These are phyloP conservation scores for Saccharomycopsis capsularis DNA, from an alignment of 805 yeast species.

Conservation along the genomic window DNA sequence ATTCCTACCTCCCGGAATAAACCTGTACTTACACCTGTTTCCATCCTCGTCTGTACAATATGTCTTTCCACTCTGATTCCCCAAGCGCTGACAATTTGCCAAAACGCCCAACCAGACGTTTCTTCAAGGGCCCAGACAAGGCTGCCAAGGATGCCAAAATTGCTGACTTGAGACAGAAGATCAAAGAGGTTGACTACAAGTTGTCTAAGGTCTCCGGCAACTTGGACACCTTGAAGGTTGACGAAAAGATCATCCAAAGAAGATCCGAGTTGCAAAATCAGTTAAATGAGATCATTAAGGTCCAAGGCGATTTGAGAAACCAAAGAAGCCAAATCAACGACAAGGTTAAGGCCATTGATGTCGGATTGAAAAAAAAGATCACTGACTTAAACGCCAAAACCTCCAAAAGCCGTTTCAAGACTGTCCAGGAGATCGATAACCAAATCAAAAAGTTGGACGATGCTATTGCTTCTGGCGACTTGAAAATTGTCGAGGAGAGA, in stretches of 20 bases:
- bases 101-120: slow-evolving; percentile 36
- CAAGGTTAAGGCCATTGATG: slow-evolving; percentile 66
- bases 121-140: slow-evolving; percentile 71
- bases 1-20: too few relatives aligned
- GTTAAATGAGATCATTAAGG: slow-evolving; percentile 39
- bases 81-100: too few relatives aligned
- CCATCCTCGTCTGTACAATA: too few relatives aligned
- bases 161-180: slow-evolving; percentile 48
- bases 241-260: slow-evolving; percentile 41
- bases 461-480: slow-evolving; percentile 66
- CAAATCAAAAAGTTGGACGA: slow-evolving; percentile 62
- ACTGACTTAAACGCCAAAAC: slow-evolving; percentile 66
- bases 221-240: slow-evolving; percentile 41
- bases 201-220: slow-evolving; percentile 47
- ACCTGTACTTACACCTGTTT: too few relatives aligned
- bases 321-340: slow-evolving; percentile 44
- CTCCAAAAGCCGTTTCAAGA: slow-evolving; percentile 59
- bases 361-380: slow-evolving; percentile 64
- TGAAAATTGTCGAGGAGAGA: slow-evolving; percentile 89
- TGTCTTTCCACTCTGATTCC: too few relatives aligned
- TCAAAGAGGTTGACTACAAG: slow-evolving; percentile 53
- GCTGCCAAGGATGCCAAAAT: slow-evolving; percentile 53
- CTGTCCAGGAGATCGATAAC: slow-evolving; percentile 60
- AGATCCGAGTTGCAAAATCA: slow-evolving; percentile 49
- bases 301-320: slow-evolving; percentile 41